phyloP scores from a whole-genome alignment of 768 basidiomycete genomes.

The Ramaria sp. region DNA sequence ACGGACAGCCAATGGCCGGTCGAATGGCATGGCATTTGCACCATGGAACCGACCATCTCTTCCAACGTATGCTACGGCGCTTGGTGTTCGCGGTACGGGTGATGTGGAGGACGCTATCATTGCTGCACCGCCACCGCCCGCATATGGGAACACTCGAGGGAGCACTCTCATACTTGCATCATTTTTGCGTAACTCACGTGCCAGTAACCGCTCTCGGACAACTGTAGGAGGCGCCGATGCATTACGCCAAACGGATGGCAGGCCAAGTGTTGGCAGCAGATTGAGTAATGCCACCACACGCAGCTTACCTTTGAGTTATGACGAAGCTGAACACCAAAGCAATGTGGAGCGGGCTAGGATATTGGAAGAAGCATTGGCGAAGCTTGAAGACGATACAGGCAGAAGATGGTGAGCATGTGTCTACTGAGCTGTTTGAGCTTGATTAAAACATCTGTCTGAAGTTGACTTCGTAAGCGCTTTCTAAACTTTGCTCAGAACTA shows the following conservation, averaged over 20 bases:
- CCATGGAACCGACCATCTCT: constrained; percentile 66
- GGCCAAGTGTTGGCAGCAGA: constrained; percentile 13
- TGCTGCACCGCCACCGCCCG: constrained; percentile 59
- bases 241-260: constrained; percentile 12
- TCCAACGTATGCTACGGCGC: constrained; percentile 59
- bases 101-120: constrained; percentile 67
- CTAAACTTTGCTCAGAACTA: too few relatives aligned
- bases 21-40: constrained; percentile 32
- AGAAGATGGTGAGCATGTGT: neutral
- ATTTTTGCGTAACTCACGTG: constrained; percentile 28
- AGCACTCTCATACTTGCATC: constrained; percentile 52
- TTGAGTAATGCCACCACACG: constrained; percentile 9
- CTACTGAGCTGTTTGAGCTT: neutral
- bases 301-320: constrained; percentile 45
- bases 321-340: constrained; percentile 44
- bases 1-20: constrained; percentile 23
- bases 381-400: constrained; percentile 19
- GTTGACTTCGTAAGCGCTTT: too few relatives aligned
- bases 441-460: too few relatives aligned
- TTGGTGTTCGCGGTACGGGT: constrained; percentile 64
- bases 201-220: constrained; percentile 9
- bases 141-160: constrained; percentile 67
- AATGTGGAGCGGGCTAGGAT: constrained; percentile 42
- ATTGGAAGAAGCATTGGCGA: constrained; percentile 47
- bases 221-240: neutral